Conservation (phyloP, 805 yeast species). For the Wickerhamia fluorescens region DNA sequence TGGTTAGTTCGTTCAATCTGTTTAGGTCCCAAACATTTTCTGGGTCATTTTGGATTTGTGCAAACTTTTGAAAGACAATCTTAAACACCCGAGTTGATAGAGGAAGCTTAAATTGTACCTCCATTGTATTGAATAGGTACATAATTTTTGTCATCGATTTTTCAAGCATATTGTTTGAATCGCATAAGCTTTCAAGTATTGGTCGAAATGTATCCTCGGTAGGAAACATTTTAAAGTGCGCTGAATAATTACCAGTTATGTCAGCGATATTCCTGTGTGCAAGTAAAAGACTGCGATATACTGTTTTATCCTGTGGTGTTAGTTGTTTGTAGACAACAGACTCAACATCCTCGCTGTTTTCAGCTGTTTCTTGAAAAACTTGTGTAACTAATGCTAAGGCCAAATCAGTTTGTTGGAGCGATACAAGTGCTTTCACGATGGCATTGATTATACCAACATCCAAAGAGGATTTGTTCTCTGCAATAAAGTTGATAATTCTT, state of each 20-base stretch:
- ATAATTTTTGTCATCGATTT: too few species aligned
- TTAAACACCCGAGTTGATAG: slow-evolving; percentile 24
- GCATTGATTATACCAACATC: slow-evolving; percentile 15
- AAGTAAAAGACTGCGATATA: slow-evolving; percentile 9
- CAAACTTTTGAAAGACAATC: slow-evolving; percentile 13
- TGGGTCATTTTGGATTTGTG: background rate
- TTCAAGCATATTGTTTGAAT: too few species aligned
- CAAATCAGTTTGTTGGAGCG: too few species aligned
- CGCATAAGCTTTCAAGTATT: too few species aligned
- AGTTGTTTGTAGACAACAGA: slow-evolving; percentile 18
- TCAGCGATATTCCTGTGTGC: slow-evolving; percentile 10
- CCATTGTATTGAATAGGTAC: too few species aligned
- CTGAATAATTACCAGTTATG: slow-evolving; percentile 8
- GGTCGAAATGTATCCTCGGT: slow-evolving; percentile 22
- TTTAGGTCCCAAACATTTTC: slow-evolving; percentile 7
- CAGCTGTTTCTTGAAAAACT: too few species aligned
- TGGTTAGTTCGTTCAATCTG: slow-evolving; percentile 8
- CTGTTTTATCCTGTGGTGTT: slow-evolving; percentile 14
- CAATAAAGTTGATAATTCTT: background rate
- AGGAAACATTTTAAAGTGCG: slow-evolving; percentile 11
- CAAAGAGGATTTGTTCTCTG: slow-evolving; percentile 2
- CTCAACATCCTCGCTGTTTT: too few species aligned
- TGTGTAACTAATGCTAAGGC: too few species aligned
- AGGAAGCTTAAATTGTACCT: too few species aligned
- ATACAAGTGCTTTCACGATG: slow-evolving; percentile 12